Base-by-base conservation (phyloP, 2,329 filamentous ascomycete species). In the Apiospora hydei region DNA sequence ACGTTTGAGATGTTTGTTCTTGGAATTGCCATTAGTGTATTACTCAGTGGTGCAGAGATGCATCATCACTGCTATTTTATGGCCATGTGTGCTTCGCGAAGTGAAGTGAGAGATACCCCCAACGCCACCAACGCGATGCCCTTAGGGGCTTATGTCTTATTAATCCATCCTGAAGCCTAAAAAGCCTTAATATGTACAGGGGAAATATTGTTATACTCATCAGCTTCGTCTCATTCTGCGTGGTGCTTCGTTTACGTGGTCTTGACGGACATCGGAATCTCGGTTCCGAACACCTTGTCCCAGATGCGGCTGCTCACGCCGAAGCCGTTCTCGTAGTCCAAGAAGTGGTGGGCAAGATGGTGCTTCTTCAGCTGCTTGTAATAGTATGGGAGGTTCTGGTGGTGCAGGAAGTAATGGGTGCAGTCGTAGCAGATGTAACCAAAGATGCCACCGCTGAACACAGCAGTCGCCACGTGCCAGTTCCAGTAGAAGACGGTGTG, bases 381-480 rank as follows among this genome's bases (percentile, higher is more conserved):
- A 88, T 94, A 98, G 1, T 91, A 85, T 21, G 96, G 96, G 3
- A 99, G 90, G 78, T 94, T 97, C 84, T 93, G 90, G 85, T 99
- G 96, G 83, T 99, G 96, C 51, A 99, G 89, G 88, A 99, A 99
- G 87, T 98, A 99, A 83, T 99, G 96, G 1, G 96, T 99, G 85
- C 98, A 80, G 82, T 99, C 96, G 85, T 99, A 99, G 87, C 93
- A 95, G 74, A 98, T 89, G 82, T 99, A 99, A 72, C 96, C 96
- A 78, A 98, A 97, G 75, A 99, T 91, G 74, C 95, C 96, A 69
- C 96, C 96, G 78, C 92, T 96, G 85, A 89, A 99, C 4, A 94
- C 92, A 30, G 91, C 90, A 0, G 91, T 89, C 6, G 91, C 96
- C 13, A 92, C 89, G 82, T 93, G 88, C 95, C 95, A 98, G 83